A percentile compares a stretch with the other conserved stretches of the same genome.
phyloP scores from a whole-genome alignment of 495 filamentous ascomycete genomes.

The Xylaria palmicola region DNA sequence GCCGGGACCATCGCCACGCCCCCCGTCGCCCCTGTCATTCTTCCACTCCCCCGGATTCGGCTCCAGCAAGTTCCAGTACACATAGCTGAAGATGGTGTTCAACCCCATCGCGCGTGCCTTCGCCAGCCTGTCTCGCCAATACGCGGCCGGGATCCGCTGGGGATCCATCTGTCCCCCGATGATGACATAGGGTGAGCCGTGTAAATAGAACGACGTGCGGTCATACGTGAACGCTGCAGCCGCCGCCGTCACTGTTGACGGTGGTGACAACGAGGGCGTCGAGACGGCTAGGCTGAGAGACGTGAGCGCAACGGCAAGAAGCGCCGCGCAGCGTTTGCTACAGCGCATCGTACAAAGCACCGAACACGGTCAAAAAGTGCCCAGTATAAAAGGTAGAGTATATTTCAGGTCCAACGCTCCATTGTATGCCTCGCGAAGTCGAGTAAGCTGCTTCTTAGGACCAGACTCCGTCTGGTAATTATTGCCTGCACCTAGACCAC shows the following conservation, averaged over 20 bases:
- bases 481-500: neutral
- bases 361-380: neutral
- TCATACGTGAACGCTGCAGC: constrained; percentile 24
- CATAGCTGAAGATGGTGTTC: constrained; percentile 50
- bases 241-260: neutral
- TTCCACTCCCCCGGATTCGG: constrained; percentile 37
- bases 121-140: constrained; percentile 42
- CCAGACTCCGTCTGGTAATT: neutral
- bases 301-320: neutral
- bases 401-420: neutral
- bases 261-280: neutral
- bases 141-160: constrained; percentile 42
- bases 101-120: constrained; percentile 47
- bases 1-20: neutral
- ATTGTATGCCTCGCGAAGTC: neutral
- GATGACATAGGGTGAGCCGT: constrained; percentile 43
- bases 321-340: neutral
- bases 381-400: neutral
- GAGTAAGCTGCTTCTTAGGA: neutral
- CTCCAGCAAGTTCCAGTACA: constrained; percentile 49
- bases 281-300: neutral
- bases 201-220: constrained; percentile 38
- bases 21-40: neutral
- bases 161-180: constrained; percentile 54
- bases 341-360: constrained; percentile 1